These are phyloP conservation scores for Reutealis trisperma DNA, from an alignment of 345 rosid species.

Conservation along the genomic window DNA sequence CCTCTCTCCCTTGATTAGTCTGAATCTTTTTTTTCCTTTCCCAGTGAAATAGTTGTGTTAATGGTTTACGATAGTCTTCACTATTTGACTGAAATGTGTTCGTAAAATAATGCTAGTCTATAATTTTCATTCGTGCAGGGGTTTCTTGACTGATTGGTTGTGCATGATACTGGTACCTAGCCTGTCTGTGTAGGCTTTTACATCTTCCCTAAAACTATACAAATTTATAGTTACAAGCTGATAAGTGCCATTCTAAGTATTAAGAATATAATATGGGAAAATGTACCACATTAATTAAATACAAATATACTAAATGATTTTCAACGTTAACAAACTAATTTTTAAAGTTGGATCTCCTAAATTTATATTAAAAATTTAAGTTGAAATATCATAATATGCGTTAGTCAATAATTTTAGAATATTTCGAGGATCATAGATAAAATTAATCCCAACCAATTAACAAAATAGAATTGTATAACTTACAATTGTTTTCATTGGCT, in stretches of 20 bases:
- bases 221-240: background rate
- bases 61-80: conserved; percentile 10
- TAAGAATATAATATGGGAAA: too few relatives aligned
- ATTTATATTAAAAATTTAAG: too few relatives aligned
- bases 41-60: background rate
- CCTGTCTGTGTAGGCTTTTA: background rate
- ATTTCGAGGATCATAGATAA: too few relatives aligned
- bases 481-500: background rate
- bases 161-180: background rate
- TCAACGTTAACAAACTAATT: too few relatives aligned
- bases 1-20: conserved; percentile 57
- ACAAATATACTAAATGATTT: too few relatives aligned
- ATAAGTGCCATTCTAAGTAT: background rate
- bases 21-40: background rate
- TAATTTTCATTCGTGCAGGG: background rate
- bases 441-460: background rate
- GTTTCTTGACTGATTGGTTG: background rate
- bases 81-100: background rate
- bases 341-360: too few relatives aligned
- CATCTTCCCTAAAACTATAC: background rate
- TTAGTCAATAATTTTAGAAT: too few relatives aligned
- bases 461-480: too few relatives aligned
- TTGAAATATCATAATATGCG: background rate
- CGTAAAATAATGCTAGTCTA: background rate
- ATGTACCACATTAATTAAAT: too few relatives aligned